phyloP scores from a whole-genome alignment of 495 filamentous ascomycete genomes.

The Penicillium cosmopolitanum region DNA sequence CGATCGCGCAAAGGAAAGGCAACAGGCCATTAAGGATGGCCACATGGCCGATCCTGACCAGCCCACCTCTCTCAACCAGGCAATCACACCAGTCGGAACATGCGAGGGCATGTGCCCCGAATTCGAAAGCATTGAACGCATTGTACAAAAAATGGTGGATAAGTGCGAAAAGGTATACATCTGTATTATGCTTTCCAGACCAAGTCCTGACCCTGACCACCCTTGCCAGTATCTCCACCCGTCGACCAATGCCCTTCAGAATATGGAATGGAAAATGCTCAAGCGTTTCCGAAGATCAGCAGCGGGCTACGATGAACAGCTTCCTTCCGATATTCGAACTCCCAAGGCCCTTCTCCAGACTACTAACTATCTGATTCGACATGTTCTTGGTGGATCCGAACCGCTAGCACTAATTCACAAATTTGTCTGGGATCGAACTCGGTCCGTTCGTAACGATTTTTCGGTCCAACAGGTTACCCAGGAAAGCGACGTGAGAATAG shows the following conservation, averaged over 20 bases:
- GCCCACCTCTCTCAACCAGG: constrained; percentile 75
- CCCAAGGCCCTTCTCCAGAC: constrained; percentile 73
- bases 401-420: constrained; percentile 72
- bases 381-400: constrained; percentile 67
- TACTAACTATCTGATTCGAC: constrained; percentile 79
- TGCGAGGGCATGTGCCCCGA: constrained; percentile 95
- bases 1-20: constrained; percentile 68
- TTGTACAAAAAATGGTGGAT: constrained; percentile 69
- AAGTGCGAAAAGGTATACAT: constrained; percentile 58
- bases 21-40: constrained; percentile 69
- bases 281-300: constrained; percentile 91
- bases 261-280: constrained; percentile 65
- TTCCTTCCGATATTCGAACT: constrained; percentile 90
- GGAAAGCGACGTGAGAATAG: constrained; percentile 64
- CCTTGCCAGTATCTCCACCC: constrained; percentile 41
- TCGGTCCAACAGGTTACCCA: constrained; percentile 81
- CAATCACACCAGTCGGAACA: constrained; percentile 84
- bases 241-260: constrained; percentile 37
- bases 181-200: constrained; percentile 7
- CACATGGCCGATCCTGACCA: constrained; percentile 90
- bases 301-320: constrained; percentile 86
- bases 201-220: constrained; percentile 13
- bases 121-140: constrained; percentile 80
- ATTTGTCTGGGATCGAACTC: constrained; percentile 92
- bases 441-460: constrained; percentile 92